These are phyloP conservation scores for Exophiala lecanii-corni DNA, from an alignment of 2,329 filamentous ascomycete species.

Conservation along the genomic window DNA sequence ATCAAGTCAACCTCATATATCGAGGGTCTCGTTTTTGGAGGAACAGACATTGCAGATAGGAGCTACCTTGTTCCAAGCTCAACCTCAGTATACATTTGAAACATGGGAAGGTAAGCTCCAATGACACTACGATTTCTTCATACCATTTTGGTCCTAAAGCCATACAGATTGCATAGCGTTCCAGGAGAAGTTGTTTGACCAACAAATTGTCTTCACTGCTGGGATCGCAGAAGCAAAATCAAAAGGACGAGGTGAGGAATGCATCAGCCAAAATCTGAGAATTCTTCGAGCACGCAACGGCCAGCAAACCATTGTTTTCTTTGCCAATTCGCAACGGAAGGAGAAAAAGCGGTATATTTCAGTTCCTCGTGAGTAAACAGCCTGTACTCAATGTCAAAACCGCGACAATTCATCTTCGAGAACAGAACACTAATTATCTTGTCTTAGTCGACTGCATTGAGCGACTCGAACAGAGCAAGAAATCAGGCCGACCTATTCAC, in stretches of 20 bases:
- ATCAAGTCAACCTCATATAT: conserved; percentile 30
- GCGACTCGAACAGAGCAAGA: conserved; percentile 36
- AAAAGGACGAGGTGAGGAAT: conserved; percentile 42
- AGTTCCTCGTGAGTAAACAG: conserved; percentile 35
- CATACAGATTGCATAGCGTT: conserved; percentile 37
- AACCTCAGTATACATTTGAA: conserved; percentile 41
- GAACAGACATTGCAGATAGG: conserved; percentile 40
- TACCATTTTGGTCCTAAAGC: conserved; percentile 3
- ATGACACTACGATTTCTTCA: neutral
- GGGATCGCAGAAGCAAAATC: conserved; percentile 42
- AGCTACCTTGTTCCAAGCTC: conserved; percentile 36
- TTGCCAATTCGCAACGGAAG: conserved; percentile 40
- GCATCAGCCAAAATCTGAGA: conserved; percentile 42
- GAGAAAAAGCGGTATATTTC: conserved; percentile 39
- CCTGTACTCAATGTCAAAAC: conserved; percentile 4
- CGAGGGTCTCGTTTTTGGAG: conserved; percentile 40
- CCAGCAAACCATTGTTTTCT: conserved; percentile 35
- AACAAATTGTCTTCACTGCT: conserved; percentile 37
- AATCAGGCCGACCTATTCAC: conserved; percentile 34
- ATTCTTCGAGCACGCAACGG: conserved; percentile 35
- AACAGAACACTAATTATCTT: no score
- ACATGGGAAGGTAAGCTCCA: conserved; percentile 34
- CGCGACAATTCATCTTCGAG: no score
- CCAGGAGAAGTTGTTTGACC: conserved; percentile 37
- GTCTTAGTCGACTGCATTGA: conserved; percentile 38